Base-by-base conservation (phyloP, 176 grass and related monocot species). In the Hordeum marinum region DNA sequence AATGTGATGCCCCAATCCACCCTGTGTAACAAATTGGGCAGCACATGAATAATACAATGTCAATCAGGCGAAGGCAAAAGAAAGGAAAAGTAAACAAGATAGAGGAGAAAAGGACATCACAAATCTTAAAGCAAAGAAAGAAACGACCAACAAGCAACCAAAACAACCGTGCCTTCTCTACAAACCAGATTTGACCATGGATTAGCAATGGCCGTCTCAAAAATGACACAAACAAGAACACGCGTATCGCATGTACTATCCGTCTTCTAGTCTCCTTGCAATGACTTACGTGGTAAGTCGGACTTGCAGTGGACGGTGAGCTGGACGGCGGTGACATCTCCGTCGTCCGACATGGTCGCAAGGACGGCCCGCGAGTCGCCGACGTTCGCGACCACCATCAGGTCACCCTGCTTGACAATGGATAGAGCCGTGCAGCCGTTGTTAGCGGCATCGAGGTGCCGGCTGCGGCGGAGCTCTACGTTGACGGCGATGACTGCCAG, bases 291-390 rank as follows among this genome's bases (percentile, higher is more conserved):
- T 7, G 96, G 96, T 55, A 99, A 54, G 78, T 99, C 89, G 6
- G 97, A 94, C 69, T 99, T 99, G 39, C 86, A 92, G 86, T 99
- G 92, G 37, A 94, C 84, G 54, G 86, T 99, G 40, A 99, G 97
- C 79, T 99, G 97, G 26, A 94, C 70, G 37, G 97, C 86, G 6
- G 90, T 37, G 39, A 92, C 3, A 85, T 23, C 76, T 8, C 88
- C 94, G 72, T 92, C 77, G 21, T 85, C 84, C 7, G 81, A 70
- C 17, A 72, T 66, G 34, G 90, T 94, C 11, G 27, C 96, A 2
- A 99, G 72, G 35, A 99, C 91, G 29, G 92, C 97, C 40, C 94
- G 88, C 43, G 97, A 99, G 76, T 99, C 97, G 32, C 97, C 97
- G 18, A 99, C 84, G 58, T 99, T 99, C 36, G 94, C 91, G 76